These are phyloP conservation scores for Xylaria sp. DNA, from an alignment of 2,329 filamentous ascomycete species.

Conservation along the genomic window DNA sequence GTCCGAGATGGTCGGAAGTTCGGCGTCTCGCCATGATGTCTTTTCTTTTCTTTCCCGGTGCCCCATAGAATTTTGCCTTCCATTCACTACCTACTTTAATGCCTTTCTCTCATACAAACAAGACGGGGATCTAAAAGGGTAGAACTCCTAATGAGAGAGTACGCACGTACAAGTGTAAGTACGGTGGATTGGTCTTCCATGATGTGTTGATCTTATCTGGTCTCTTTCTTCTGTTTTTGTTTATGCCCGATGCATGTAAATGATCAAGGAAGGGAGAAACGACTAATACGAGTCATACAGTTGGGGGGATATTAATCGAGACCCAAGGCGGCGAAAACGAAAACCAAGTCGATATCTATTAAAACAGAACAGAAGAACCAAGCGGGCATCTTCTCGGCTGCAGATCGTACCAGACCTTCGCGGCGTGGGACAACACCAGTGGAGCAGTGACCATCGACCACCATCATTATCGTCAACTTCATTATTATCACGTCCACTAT, in stretches of 20 bases:
- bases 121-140: neutral
- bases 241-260: conserved; percentile 3
- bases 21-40: neutral
- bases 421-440: neutral
- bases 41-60: neutral
- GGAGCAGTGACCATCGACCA: neutral
- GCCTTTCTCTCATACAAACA: neutral
- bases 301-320: neutral
- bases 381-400: conserved; percentile 1
- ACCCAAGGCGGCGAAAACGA: neutral
- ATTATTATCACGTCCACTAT: neutral
- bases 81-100: neutral
- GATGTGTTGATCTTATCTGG: neutral
- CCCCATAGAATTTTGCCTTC: neutral
- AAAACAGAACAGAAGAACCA: conserved; percentile 12
- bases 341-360: neutral
- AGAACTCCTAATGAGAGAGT: neutral
- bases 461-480: neutral
- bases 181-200: neutral
- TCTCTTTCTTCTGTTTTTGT: conserved; percentile 1
- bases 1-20: conserved; percentile 1
- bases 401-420: neutral
- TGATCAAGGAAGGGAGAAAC: neutral
- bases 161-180: neutral
- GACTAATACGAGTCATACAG: neutral